Evolutionary conservation across 139 green algal genomes (phyloP).

Genomic region (Haematococcus sp.): DNA sequence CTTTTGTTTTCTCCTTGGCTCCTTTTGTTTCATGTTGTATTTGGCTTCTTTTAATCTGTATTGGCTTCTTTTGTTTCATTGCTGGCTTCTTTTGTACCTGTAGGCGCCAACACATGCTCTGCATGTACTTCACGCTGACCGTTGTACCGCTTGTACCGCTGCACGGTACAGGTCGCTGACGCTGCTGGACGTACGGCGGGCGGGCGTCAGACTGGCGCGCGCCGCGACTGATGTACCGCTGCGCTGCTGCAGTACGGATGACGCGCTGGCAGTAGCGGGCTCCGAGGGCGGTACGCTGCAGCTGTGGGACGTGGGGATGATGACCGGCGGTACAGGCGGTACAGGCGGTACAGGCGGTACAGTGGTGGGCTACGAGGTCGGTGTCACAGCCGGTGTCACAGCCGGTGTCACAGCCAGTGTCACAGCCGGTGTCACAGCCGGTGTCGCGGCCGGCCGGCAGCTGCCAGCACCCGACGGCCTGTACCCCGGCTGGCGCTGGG

Average conservation of each 20-base stretch:
- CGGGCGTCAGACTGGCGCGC: not conserved
- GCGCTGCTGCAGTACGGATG: constrained; percentile 55
- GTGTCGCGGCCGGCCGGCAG: not conserved
- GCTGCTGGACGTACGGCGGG: constrained; percentile 26
- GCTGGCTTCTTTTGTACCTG: no score
- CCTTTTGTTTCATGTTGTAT: no score
- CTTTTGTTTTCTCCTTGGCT: no score
- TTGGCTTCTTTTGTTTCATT: no score
- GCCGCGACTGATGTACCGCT: constrained; percentile 32
- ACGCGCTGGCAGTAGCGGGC: constrained; percentile 45
- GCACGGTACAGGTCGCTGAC: constrained; percentile 15
- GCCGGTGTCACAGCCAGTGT: not conserved
- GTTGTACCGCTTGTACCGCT: no score
- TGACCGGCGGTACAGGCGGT: not conserved
- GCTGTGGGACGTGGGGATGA: constrained; percentile 52
- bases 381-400: no score
- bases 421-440: not conserved
- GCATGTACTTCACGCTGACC: no score
- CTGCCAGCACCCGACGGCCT: constrained; percentile 1
- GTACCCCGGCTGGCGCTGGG: not conserved
- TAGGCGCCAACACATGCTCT: no score
- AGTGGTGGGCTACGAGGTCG: no score
- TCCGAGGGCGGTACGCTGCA: constrained; percentile 52
- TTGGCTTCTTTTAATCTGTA: no score
- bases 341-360: no score